Evolutionary conservation across 495 filamentous ascomycete genomes (phyloP), one percentile per base, ranked within the genome.

Genomic region (Talaromyces proteolyticus): DNA sequence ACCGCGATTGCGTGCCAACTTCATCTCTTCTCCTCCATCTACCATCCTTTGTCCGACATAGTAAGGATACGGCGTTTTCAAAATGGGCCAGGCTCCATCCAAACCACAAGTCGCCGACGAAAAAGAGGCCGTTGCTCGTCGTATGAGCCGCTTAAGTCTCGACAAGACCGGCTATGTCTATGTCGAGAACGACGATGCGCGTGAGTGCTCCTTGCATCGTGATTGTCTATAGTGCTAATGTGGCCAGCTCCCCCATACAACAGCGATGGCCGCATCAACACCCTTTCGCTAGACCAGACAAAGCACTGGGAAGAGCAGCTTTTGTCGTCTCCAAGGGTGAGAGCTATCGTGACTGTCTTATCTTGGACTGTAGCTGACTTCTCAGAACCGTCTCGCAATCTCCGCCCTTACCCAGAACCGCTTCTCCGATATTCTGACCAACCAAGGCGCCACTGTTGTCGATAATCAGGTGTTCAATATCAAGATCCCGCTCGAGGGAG

Each of bases 391-490:
- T 10, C 79, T 92, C 20, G 87, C 86, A 8, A 74, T 89, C 40
- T 79, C 81, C 5, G 85, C 84, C 25, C 70, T 92, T 43, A 77
- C 74, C 54, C 66, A 72, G 4, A 76, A 77, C 49, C 70, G 82
- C 48, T 64, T 81, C 20, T 75, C 73, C 46, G 67, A 66, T 3
- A 60, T 82, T 50, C 70, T 86, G 34, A 67, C 66, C 40, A 73
- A 75, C 52, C 75, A 67, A 24, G 61, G 67, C 3, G 66, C 77
- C 23, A 51, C 69, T 1, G 66, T 85, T 38, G 66, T 74, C n/a
- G 82, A 91, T 58, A 79, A 73, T 25, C 88, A 93, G 45, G 74
- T 84, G 37, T 95, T 89, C 78, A 92, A 91, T 57, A 59, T 89
- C 62, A 82, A 84, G 64, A 88, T 95, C 53, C 84, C 87, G 4